Evolutionary conservation across 2,329 filamentous ascomycete genomes (phyloP).

Genomic region (Xylaria sp.): DNA sequence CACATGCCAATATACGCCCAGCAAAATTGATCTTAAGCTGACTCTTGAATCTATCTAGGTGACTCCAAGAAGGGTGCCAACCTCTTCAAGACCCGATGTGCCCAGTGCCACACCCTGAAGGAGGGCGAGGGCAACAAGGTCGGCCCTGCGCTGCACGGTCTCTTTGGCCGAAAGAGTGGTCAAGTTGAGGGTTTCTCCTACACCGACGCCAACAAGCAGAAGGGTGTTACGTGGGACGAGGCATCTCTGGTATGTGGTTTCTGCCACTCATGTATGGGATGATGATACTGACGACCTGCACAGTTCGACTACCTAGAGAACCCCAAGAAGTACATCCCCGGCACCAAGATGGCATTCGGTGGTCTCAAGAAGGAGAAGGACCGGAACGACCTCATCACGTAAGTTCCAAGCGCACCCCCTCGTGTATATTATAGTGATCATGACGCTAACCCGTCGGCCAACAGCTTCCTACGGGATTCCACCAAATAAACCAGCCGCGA

Average conservation of each 20-base stretch:
- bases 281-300: constrained; percentile 19
- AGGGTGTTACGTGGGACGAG: constrained; percentile 88
- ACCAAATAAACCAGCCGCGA: constrained; percentile 61
- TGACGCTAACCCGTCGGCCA: constrained; percentile 2
- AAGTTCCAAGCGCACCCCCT: constrained; percentile 46
- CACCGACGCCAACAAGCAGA: constrained; percentile 99
- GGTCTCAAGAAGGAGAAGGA: constrained; percentile 99
- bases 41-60: constrained; percentile 57
- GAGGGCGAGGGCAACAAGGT: constrained; percentile 94
- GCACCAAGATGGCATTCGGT: constrained; percentile 99
- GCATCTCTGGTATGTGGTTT: constrained; percentile 70
- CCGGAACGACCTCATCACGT: constrained; percentile 98
- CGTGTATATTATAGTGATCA: background rate
- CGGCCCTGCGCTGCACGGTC: constrained; percentile 93
- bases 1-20: background rate
- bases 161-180: constrained; percentile 95
- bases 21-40: constrained; percentile 27
- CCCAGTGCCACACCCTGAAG: constrained; percentile 97
- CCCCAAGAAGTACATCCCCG: constrained; percentile 99
- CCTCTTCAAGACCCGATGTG: constrained; percentile 99
- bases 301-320: constrained; percentile 99
- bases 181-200: constrained; percentile 91
- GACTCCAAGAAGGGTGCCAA: constrained; percentile 95
- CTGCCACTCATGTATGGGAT: background rate
- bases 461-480: constrained; percentile 68